phyloP scores from a whole-genome alignment of 2,329 filamentous ascomycete genomes.

The Neonectria magnoliae region DNA sequence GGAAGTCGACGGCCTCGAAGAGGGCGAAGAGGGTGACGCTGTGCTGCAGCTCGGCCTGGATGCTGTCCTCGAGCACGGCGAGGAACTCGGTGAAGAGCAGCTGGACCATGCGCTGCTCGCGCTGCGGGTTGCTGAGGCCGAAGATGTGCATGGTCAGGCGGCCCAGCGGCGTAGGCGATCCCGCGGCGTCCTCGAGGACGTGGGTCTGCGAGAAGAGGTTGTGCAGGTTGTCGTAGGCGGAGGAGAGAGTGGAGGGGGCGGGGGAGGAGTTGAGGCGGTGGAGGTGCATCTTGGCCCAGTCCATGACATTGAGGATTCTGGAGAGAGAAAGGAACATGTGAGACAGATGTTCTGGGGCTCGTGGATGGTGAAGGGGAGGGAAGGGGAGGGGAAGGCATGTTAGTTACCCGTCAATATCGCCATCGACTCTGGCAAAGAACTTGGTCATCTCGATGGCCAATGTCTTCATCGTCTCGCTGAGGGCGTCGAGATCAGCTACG shows the following conservation, averaged over 20 bases:
- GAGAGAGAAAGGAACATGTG: conserved; percentile 7
- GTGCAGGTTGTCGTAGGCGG: conserved; percentile 85
- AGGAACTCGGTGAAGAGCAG: conserved; percentile 88
- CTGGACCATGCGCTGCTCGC: conserved; percentile 81
- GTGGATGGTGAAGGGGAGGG: background rate
- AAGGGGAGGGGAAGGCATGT: background rate
- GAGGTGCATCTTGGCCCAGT: conserved; percentile 91
- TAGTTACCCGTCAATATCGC: conserved; percentile 81
- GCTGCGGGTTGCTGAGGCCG: conserved; percentile 82
- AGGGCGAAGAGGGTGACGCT: conserved; percentile 83
- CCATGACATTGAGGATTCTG: conserved; percentile 92
- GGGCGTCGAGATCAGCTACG: conserved; percentile 82
- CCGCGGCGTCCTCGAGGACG: conserved; percentile 63
- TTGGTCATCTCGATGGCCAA: conserved; percentile 86
- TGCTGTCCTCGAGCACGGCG: conserved; percentile 86
- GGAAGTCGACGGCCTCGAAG: conserved; percentile 91
- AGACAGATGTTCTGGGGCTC: conserved; percentile 16
- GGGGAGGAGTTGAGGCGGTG: conserved; percentile 71
- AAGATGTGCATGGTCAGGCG: conserved; percentile 76
- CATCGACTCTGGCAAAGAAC: conserved; percentile 94
- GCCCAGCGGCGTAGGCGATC: conserved; percentile 75
- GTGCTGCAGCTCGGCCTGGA: conserved; percentile 84
- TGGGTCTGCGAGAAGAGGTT: conserved; percentile 74
- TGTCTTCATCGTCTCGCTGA: conserved; percentile 86
- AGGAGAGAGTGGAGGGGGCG: conserved; percentile 67